phyloP scores from a whole-genome alignment of 2,329 filamentous ascomycete species.

The Tolypocladium ovalisporum region DNA sequence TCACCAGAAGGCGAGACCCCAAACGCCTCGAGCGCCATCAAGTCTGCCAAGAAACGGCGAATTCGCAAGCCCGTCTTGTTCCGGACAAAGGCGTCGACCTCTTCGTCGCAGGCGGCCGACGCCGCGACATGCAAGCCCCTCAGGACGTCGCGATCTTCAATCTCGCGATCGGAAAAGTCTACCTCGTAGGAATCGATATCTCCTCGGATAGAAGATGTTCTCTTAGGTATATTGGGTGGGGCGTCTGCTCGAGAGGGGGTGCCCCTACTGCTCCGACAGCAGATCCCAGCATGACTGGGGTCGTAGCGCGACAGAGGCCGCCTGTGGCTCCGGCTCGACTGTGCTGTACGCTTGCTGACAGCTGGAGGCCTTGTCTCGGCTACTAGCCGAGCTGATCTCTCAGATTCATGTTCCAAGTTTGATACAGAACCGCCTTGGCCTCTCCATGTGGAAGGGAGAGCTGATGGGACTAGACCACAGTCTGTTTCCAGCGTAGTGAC shows the following conservation, averaged over 20 bases:
- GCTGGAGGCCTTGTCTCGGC: neutral
- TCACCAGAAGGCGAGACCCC: constrained; percentile 17
- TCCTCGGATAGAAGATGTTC: constrained; percentile 22
- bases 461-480: neutral
- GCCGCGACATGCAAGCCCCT: constrained; percentile 44
- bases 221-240: constrained; percentile 22
- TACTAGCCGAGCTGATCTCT: neutral
- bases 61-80: constrained; percentile 41
- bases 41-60: constrained; percentile 42
- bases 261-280: constrained; percentile 15
- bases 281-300: constrained; percentile 13
- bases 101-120: constrained; percentile 43
- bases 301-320: constrained; percentile 4
- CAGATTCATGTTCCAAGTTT: neutral
- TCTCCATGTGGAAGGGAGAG: neutral
- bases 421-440: neutral
- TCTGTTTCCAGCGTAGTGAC: neutral
- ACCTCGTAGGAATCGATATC: constrained; percentile 9
- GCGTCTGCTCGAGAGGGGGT: constrained; percentile 12
- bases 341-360: neutral
- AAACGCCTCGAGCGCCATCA: constrained; percentile 39
- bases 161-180: constrained; percentile 24
- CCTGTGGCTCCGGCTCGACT: neutral
- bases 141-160: constrained; percentile 40
- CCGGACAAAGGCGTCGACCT: constrained; percentile 40